phyloP scores from a whole-genome alignment of 192 early-diverging fungal species.

The Backusella tuberculispora region DNA sequence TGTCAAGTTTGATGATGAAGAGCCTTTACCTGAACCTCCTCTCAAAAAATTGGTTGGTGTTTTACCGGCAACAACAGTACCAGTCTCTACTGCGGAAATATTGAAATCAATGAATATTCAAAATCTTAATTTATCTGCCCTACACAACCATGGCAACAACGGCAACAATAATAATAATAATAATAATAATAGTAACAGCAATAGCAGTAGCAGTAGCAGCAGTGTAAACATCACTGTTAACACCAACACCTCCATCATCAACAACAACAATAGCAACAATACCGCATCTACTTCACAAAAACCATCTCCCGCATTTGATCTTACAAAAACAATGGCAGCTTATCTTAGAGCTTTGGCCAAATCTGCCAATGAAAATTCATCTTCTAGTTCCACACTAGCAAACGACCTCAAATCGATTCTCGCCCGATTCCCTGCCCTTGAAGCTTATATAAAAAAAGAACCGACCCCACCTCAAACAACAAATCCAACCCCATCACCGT shows the following conservation, averaged over 20 bases:
- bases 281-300: conserved; percentile 23
- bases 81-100: conserved; percentile 27
- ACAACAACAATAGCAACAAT: conserved; percentile 29
- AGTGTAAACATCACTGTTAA: no score
- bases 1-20: conserved; percentile 39
- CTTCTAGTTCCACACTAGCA: conserved; percentile 9
- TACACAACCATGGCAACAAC: conserved; percentile 4
- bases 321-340: conserved; percentile 23
- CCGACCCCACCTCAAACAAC: conserved; percentile 15
- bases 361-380: conserved; percentile 18
- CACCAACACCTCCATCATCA: no score
- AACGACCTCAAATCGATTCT: conserved; percentile 34
- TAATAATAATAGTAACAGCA: no score
- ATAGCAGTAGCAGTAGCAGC: no score
- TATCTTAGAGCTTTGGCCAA: conserved; percentile 28
- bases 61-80: not conserved
- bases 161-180: no score
- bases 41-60: conserved; percentile 12
- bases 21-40: conserved; percentile 5
- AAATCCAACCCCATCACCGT: not conserved
- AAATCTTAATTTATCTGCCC: conserved; percentile 32
- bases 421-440: conserved; percentile 29
- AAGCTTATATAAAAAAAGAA: conserved; percentile 38
- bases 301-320: conserved; percentile 27
- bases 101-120: conserved; percentile 36